Evolutionary conservation across 148 eudicot species (phyloP), one percentile per base, ranked within the genome.

Genomic region (Heliosperma pusillum): DNA sequence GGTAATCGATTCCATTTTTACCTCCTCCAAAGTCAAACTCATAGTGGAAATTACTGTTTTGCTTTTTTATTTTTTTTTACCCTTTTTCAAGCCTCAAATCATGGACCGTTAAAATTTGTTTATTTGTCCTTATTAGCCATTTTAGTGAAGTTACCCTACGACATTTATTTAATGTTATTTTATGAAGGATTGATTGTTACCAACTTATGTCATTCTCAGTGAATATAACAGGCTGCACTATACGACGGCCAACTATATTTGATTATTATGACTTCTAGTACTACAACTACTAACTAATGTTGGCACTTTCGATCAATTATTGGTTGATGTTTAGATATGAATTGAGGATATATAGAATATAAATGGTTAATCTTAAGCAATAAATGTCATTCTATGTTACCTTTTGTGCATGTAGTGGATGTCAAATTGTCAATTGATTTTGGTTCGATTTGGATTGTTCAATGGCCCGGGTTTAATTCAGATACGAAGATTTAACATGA

Each of bases 151-250:
- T n/a, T n/a, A n/a, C n/a, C n/a, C n/a, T n/a, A n/a, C n/a, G n/a
- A n/a, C n/a, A n/a, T n/a, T n/a, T n/a, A n/a, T n/a, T n/a, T n/a
- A n/a, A n/a, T n/a, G n/a, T n/a, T n/a, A n/a, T n/a, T n/a, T n/a
- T n/a, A n/a, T 44, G 27, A 45, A 42, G 55, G 25, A 68, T 69
- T 69, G 72, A 69, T 74, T 15, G 44, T 74, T 74, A 74, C 77
- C 69, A 47, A 74, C 77, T 74, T 62, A 61, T 62, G 77, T 74
- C 77, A 62, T 40, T 24, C 57, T 74, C 70, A 63, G 69, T 63
- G 27, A 10, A 69, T 62, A 40, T 19, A 45, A 26, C 58, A 42
- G 1, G 36, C 33, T 42, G 19, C 74, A 72, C 64, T 72, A n/a
- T 22, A 61, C 66, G 33, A 61, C 66, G 16, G 33, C 66, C 66